Evolutionary conservation across 108 stramenopile species (phyloP).

Genomic region (Cylindrotheca closterium): DNA sequence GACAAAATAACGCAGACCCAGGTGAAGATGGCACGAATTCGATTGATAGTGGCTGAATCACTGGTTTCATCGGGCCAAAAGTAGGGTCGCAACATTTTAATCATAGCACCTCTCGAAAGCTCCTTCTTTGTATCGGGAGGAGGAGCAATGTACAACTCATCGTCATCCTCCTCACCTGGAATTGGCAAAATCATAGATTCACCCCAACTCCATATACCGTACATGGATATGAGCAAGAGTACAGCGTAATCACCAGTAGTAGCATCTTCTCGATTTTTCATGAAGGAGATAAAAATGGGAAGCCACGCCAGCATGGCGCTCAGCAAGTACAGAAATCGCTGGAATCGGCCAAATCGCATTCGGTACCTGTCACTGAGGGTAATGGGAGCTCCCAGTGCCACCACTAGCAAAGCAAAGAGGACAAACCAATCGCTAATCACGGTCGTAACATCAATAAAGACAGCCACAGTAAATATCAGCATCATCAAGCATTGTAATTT

Average conservation of each 20-base stretch:
- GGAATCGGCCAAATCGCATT: constrained; percentile 38
- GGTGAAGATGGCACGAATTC: constrained; percentile 82
- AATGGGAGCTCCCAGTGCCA: constrained; percentile 16
- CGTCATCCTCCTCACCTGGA: constrained; percentile 7
- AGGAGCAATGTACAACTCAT: background rate
- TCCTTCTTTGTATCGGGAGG: constrained; percentile 18
- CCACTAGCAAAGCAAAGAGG: constrained; percentile 12
- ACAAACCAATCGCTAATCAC: constrained; percentile 3
- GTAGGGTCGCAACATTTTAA: constrained; percentile 86
- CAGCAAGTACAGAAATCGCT: constrained; percentile 38
- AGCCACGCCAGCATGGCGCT: constrained; percentile 14
- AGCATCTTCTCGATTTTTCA: constrained; percentile 2
- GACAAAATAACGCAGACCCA: constrained; percentile 88
- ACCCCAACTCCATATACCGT: constrained; percentile 37
- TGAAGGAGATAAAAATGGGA: constrained; percentile 2
- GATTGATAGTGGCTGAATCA: constrained; percentile 76
- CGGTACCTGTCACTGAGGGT: constrained; percentile 24
- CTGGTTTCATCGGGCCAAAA: constrained; percentile 92
- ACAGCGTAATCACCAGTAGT: constrained; percentile 21
- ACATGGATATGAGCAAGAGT: constrained; percentile 34
- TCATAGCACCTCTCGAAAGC: constrained; percentile 52
- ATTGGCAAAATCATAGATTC: constrained; percentile 52
- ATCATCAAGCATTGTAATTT: constrained; percentile 10
- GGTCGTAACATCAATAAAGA: background rate
- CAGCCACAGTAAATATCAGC: background rate